Conservation (phyloP, 1,284 basidiomycete species). For the Inonotus obliquus region DNA sequence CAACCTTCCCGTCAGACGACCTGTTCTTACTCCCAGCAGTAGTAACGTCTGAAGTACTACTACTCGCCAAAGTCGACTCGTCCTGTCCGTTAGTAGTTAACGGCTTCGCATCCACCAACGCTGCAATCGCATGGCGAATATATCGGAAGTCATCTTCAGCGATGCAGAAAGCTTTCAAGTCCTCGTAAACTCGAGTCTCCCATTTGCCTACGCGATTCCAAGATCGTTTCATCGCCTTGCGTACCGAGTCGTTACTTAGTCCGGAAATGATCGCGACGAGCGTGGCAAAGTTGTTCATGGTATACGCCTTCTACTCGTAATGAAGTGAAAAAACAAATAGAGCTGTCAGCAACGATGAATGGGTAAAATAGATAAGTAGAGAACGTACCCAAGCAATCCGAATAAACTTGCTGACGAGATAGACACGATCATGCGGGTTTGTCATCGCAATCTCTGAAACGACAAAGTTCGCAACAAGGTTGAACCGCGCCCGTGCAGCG, state of each 20-base stretch:
- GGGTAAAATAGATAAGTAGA: constrained; percentile 11
- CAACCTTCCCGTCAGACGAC: constrained; percentile 40
- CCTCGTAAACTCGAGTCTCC: constrained; percentile 74
- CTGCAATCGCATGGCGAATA: constrained; percentile 61
- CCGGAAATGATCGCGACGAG: constrained; percentile 80
- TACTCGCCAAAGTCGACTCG: constrained; percentile 47
- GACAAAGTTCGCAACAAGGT: constrained; percentile 80
- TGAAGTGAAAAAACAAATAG: neutral
- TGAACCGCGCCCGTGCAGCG: constrained; percentile 83
- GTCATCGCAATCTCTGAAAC: constrained; percentile 75
- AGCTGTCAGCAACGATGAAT: constrained; percentile 9
- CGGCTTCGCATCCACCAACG: constrained; percentile 61
- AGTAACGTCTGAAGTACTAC: constrained; percentile 34
- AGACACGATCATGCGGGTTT: constrained; percentile 58
- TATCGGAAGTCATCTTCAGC: constrained; percentile 71
- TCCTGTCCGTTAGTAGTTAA: constrained; percentile 42
- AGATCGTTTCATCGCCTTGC: constrained; percentile 59
- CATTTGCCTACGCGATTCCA: constrained; percentile 68
- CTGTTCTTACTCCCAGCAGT: constrained; percentile 29
- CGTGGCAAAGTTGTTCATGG: constrained; percentile 75
- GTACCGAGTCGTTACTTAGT: constrained; percentile 69
- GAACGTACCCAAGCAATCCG: constrained; percentile 73
- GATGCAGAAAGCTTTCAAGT: constrained; percentile 69
- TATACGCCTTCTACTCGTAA: constrained; percentile 73
- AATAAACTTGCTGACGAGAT: constrained; percentile 76